These are phyloP conservation scores for Phytophthora cryptogea DNA, from an alignment of 352 stramenopile species.

Conservation along the genomic window DNA sequence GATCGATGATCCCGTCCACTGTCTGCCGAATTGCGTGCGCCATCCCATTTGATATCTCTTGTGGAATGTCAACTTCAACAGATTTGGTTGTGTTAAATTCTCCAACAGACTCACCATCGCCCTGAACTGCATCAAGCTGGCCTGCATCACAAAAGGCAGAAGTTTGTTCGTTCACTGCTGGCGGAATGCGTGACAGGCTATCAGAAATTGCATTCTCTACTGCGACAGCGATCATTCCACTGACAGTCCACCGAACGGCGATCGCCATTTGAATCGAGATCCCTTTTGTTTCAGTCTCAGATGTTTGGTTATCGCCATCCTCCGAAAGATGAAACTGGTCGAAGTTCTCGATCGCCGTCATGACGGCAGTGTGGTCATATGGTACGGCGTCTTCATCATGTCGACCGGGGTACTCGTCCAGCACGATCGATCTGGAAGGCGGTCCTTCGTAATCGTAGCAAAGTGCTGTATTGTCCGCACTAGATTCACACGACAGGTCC, in stretches of 20 bases:
- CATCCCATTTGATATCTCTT: constrained; percentile 32
- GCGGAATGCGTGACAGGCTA: constrained; percentile 1
- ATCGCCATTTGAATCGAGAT: constrained; percentile 53
- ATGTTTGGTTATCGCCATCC: constrained; percentile 13
- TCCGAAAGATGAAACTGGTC: constrained; percentile 10
- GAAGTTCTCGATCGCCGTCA: constrained; percentile 28
- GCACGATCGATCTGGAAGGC: neutral
- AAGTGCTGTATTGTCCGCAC: neutral
- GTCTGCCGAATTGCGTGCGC: constrained; percentile 33
- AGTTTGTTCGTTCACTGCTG: neutral
- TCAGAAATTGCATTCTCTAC: constrained; percentile 38
- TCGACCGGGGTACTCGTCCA: constrained; percentile 1
- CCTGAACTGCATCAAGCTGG: neutral
- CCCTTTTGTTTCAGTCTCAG: constrained; percentile 6
- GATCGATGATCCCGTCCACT: constrained; percentile 39
- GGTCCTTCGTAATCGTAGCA: neutral
- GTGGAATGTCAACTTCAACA: constrained; percentile 2
- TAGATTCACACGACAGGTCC: constrained; percentile 19
- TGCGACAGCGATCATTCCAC: constrained; percentile 46
- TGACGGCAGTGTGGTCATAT: constrained; percentile 24
- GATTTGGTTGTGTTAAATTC: neutral
- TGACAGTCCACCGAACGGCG: constrained; percentile 46
- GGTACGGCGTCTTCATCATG: constrained; percentile 4
- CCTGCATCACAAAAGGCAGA: neutral
- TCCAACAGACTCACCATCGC: neutral